phyloP scores from a whole-genome alignment of 1,284 basidiomycete genomes.

The Moesziomyces aphidis region DNA sequence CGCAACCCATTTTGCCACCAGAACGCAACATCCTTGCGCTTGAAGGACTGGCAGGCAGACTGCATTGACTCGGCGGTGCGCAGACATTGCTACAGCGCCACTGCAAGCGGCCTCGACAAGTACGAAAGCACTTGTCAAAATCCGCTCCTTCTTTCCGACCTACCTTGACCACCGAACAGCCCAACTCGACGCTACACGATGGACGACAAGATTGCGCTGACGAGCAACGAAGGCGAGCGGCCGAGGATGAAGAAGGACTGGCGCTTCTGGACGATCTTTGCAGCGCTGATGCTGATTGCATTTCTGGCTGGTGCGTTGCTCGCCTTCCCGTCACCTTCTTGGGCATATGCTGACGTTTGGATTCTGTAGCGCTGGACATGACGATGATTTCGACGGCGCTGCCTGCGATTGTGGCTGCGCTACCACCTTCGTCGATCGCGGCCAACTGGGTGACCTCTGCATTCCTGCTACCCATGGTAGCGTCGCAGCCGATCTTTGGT shows the following conservation, averaged over 20 bases:
- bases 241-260: conserved; percentile 19
- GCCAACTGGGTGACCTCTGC: conserved; percentile 51
- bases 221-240: neutral
- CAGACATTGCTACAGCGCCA: too few relatives aligned
- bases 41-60: too few relatives aligned
- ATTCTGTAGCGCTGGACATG: conserved; percentile 26
- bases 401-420: conserved; percentile 34
- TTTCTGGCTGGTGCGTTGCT: conserved; percentile 17
- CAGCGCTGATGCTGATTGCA: conserved; percentile 14
- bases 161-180: too few relatives aligned
- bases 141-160: too few relatives aligned
- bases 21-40: too few relatives aligned
- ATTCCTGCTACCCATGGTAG: conserved; percentile 45
- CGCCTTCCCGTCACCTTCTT: too few relatives aligned
- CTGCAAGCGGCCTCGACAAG: too few relatives aligned
- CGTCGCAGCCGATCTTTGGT: conserved; percentile 49
- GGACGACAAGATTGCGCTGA: neutral
- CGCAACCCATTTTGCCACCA: too few relatives aligned
- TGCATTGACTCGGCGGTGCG: too few relatives aligned
- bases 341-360: neutral
- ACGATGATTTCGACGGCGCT: conserved; percentile 55
- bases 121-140: too few relatives aligned
- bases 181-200: neutral
- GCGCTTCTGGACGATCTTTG: conserved; percentile 30
- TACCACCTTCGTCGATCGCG: conserved; percentile 32